These are phyloP conservation scores for Diplodia seriata DNA, from an alignment of 2,329 filamentous ascomycete species.

Conservation along the genomic window DNA sequence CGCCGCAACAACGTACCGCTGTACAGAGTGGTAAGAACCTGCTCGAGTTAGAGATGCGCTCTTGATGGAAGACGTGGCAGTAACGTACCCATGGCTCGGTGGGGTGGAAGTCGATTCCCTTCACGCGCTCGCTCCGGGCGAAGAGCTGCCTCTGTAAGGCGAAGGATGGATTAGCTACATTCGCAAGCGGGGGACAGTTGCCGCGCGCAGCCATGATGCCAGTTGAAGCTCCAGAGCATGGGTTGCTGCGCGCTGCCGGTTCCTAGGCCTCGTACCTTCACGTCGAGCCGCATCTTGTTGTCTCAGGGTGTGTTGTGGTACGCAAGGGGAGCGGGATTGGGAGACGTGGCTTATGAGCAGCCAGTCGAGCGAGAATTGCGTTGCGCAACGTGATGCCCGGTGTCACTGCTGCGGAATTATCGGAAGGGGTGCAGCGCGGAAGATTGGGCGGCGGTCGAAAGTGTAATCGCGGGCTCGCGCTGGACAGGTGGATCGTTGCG, in stretches of 20 bases:
- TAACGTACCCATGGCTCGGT: constrained; percentile 86
- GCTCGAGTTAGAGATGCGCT: constrained; percentile 38
- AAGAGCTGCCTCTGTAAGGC: constrained; percentile 75
- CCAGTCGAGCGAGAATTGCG: constrained; percentile 40
- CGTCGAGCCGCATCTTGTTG: constrained; percentile 53
- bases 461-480: constrained; percentile 22
- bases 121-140: constrained; percentile 92
- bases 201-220: constrained; percentile 17
- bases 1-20: constrained; percentile 67
- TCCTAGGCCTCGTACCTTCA: constrained; percentile 49
- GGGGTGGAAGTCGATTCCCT: constrained; percentile 91
- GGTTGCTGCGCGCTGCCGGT: constrained; percentile 12
- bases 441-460: constrained; percentile 10
- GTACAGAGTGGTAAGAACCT: constrained; percentile 90
- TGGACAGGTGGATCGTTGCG: constrained; percentile 27
- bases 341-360: constrained; percentile 50
- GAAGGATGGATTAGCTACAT: constrained; percentile 50
- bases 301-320: constrained; percentile 36
- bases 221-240: constrained; percentile 8
- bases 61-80: background rate
- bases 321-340: constrained; percentile 42
- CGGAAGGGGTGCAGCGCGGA: constrained; percentile 1
- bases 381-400: constrained; percentile 24
- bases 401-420: constrained; percentile 18
- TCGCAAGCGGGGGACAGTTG: constrained; percentile 20